phyloP scores from a whole-genome alignment of 2,329 filamentous ascomycete genomes.

The Fusarium ambrosium region DNA sequence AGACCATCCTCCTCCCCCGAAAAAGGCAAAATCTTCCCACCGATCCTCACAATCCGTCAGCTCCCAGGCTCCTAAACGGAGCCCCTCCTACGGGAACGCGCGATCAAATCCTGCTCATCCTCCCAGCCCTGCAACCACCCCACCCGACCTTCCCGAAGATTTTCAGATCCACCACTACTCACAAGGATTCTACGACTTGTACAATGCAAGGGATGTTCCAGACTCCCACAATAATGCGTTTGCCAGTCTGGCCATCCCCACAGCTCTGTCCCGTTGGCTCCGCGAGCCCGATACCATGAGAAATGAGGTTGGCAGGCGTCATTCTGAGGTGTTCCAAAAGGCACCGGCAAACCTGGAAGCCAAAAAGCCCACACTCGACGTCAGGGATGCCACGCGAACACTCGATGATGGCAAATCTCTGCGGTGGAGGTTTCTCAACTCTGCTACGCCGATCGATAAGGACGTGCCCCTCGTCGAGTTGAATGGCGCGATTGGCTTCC shows the following conservation, averaged over 20 bases:
- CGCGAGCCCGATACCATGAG: conserved; percentile 78
- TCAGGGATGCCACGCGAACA: conserved; percentile 62
- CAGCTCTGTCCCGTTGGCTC: conserved; percentile 83
- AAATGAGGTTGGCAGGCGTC: conserved; percentile 75
- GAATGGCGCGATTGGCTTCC: conserved; percentile 81
- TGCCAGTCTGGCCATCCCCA: conserved; percentile 80
- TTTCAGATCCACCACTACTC: conserved; percentile 78
- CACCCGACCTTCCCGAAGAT: conserved; percentile 74
- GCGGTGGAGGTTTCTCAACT: conserved; percentile 77
- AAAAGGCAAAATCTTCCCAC: conserved; percentile 87
- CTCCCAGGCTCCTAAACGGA: conserved; percentile 75
- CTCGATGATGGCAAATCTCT: conserved; percentile 59
- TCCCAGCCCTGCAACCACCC: conserved; percentile 82
- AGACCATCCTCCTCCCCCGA: conserved; percentile 70
- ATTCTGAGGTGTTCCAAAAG: conserved; percentile 76
- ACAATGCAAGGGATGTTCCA: conserved; percentile 72
- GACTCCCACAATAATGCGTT: conserved; percentile 81
- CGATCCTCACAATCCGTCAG: conserved; percentile 82
- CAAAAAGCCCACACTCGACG: conserved; percentile 58
- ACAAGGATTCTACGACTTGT: conserved; percentile 80
- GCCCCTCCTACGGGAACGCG: conserved; percentile 74
- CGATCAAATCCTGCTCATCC: conserved; percentile 70
- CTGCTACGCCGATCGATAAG: conserved; percentile 66
- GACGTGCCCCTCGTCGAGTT: conserved; percentile 76
- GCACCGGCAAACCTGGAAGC: conserved; percentile 60